Evolutionary conservation across 306 rosid species (phyloP), one percentile per base, ranked within the genome.

Genomic region (Vigna nakashimae): DNA sequence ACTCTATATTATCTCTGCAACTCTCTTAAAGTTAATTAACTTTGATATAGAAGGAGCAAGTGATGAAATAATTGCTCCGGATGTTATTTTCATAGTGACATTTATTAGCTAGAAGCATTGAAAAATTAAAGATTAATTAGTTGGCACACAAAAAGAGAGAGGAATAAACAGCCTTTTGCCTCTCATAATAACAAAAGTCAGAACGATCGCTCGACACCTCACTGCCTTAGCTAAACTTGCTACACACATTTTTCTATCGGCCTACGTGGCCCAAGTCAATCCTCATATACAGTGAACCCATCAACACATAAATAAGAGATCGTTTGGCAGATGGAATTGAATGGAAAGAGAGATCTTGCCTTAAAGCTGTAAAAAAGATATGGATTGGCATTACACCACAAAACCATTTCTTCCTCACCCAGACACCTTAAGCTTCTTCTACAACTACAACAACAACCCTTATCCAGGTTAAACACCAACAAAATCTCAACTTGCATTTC

Each of bases 371-470:
- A 26, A 2, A 63, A 32, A 65, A 46, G 80, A 71, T 8, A 94
- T 94, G 98, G 98, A 92, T 73, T 92, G 93, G 94, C 82, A 84
- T 84, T 83, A 85, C 76, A 82, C 50, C 74, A 78, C 86, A 67
- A 89, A 83, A 70, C 84, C 92, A 74, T 86, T 84, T 76, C 86
- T 74, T 80, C 83, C 96, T 83, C 86, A 65, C 42, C 78, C 88
- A 15, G 97, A 91, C 24, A 73, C 92, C 75, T 79, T 84, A 74
- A 86, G 87, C 84, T 89, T 92, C 85, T 90, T 89, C 85, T 80
- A 79, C 97, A 87, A 87, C 91, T 84, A 83, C 43, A 86, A 86
- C 90, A 26, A 75, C 60, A 87, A 63, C 59, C 86, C 82, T 11
- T 83, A 48, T 82, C 88, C 89, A 80, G 97, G 98, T 92, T 26